Percentiles rank a stretch among this genome's conserved stretches.
Evolutionary conservation across 192 early-diverging fungal genomes (phyloP).

Genomic region (Coemansia sp.): DNA sequence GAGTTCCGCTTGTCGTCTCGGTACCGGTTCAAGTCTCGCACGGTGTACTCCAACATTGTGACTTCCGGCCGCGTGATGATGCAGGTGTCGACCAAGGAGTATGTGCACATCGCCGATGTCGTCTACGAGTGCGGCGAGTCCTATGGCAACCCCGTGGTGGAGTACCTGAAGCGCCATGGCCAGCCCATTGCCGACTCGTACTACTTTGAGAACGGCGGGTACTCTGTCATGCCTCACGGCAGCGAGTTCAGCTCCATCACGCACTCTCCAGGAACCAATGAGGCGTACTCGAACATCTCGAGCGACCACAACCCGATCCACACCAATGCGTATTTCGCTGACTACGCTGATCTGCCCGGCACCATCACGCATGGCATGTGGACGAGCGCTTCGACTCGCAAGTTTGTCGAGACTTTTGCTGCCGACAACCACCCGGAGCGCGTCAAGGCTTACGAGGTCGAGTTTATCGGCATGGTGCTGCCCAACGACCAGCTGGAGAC

Average conservation of each 20-base stretch:
- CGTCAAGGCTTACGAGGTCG: conserved; percentile 82
- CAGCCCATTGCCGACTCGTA: conserved; percentile 83
- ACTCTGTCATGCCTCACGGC: conserved; percentile 73
- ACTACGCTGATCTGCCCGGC: conserved; percentile 84
- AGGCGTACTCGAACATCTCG: conserved; percentile 82
- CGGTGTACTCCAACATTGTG: conserved; percentile 67
- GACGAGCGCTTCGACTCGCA: conserved; percentile 91
- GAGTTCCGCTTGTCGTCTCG: conserved; percentile 53
- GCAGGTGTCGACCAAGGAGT: conserved; percentile 78
- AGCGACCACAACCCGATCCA: conserved; percentile 97
- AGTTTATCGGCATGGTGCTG: conserved; percentile 92
- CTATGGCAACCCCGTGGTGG: conserved; percentile 85
- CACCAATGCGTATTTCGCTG: conserved; percentile 93
- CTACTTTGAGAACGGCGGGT: conserved; percentile 84
- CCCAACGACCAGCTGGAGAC: conserved; percentile 88
- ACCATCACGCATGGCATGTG: conserved; percentile 99
- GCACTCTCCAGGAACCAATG: conserved; percentile 81
- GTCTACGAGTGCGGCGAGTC: conserved; percentile 70
- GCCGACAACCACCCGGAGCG: conserved; percentile 91
- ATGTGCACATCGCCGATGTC: conserved; percentile 80
- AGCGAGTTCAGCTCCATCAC: conserved; percentile 84
- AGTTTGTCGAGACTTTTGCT: conserved; percentile 94
- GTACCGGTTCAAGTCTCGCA: conserved; percentile 50
- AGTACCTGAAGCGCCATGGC: conserved; percentile 84
- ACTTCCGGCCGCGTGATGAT: conserved; percentile 74